These are phyloP conservation scores for Eragrostis nindensis DNA, from an alignment of 176 grass and related monocot species.

Conservation along the genomic window DNA sequence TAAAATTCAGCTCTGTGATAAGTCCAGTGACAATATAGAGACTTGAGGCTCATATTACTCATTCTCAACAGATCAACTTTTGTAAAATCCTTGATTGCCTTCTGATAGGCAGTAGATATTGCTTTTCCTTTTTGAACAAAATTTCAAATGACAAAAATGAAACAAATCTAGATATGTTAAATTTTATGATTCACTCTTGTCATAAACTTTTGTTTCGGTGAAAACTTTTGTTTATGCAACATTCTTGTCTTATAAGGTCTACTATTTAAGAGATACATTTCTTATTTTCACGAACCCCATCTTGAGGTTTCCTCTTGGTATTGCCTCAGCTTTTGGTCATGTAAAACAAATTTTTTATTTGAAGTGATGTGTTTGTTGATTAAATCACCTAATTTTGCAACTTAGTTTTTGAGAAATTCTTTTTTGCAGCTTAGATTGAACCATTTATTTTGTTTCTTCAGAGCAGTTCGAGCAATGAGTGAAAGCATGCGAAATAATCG, in stretches of 20 bases:
- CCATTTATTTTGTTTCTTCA: slow-evolving; percentile 36
- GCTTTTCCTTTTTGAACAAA: background rate
- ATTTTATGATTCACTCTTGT: slow-evolving; percentile 11
- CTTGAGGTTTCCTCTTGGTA: background rate
- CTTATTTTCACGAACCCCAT: background rate
- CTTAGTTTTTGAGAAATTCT: background rate
- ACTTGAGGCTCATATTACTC: background rate
- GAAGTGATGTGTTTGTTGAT: slow-evolving; percentile 11
- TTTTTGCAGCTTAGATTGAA: background rate
- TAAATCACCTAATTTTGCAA: background rate
- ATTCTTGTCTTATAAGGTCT: background rate
- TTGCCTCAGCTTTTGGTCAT: background rate
- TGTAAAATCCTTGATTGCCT: slow-evolving; percentile 15
- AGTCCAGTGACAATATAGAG: background rate
- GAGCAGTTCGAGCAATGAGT: slow-evolving; percentile 86
- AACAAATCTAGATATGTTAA: slow-evolving; percentile 3
- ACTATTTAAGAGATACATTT: slow-evolving; percentile 1
- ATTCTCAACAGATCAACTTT: slow-evolving; percentile 1
- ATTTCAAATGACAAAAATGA: background rate
- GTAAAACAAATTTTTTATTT: background rate
- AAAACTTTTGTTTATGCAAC: background rate
- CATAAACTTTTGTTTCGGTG: slow-evolving; percentile 1
- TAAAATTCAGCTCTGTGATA: background rate
- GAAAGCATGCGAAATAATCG: slow-evolving; percentile 84
- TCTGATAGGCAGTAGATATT: background rate